Evolutionary conservation across 2,329 filamentous ascomycete genomes (phyloP).

Genomic region (Aspergillus neoniger): DNA sequence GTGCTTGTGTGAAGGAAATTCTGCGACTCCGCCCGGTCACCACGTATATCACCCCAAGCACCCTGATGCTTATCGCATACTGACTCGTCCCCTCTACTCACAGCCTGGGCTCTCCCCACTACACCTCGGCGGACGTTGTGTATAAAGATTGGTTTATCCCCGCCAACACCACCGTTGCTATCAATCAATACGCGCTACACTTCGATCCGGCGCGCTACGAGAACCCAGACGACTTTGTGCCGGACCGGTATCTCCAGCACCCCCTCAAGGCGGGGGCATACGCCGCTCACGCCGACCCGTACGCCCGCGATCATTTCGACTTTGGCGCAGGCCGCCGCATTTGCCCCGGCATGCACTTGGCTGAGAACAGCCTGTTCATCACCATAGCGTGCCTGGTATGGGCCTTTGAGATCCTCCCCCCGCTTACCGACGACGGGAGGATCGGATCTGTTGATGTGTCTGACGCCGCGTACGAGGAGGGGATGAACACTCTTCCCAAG

Average conservation of each 20-base stretch:
- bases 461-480: background rate
- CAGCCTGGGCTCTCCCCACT: background rate
- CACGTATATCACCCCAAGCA: background rate
- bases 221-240: background rate
- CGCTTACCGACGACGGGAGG: background rate
- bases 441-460: background rate
- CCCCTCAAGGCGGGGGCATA: background rate
- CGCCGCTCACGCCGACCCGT: background rate
- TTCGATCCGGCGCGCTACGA: background rate
- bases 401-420: constrained; percentile 39
- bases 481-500: background rate
- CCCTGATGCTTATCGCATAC: too few species aligned
- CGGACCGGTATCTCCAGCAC: constrained; percentile 2
- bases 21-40: background rate
- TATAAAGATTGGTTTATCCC: constrained; percentile 2
- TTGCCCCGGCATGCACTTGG: constrained; percentile 50
- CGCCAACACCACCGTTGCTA: background rate
- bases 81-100: too few species aligned
- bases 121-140: background rate
- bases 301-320: constrained; percentile 11
- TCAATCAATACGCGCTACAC: background rate
- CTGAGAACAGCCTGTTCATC: constrained; percentile 52
- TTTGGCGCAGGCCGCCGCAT: constrained; percentile 27
- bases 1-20: constrained; percentile 1
- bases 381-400: constrained; percentile 55